Base-by-base conservation (phyloP, 1,139 yeast species). In the Sugiyamaella xylanicola region DNA sequence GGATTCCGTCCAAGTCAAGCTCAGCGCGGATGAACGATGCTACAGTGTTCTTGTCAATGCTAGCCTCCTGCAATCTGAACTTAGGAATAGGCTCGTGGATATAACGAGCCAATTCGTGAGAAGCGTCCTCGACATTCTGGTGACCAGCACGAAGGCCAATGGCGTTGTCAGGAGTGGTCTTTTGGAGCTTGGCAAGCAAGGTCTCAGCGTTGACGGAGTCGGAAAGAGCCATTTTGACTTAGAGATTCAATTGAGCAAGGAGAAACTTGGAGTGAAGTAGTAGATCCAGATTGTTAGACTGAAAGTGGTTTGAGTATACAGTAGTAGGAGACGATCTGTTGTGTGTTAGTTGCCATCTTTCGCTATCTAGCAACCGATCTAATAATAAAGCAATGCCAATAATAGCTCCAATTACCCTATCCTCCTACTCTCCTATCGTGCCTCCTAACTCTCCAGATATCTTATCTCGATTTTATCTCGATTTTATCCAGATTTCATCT, bases 1-100 rank as follows among this genome's bases (percentile, higher is more conserved):
- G 95, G 64, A 79, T 83, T 22, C 97, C 97, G 68, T 91, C 97
- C 59, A 91, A 77, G 13, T 85, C 76, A 73, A 91, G 77, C 63
- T 87, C 96, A 65, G 87, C 87, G 60, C 79, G 82, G 60, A 91
- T 77, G 67, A 87, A 74, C 51, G 83, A 78, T 67, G 84, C 85
- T 7, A 89, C 86, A 60, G 77, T 72, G 5, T 74, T 73, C 3
- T 80, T 74, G 7, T 77, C 72, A 53, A 85, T 72, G 0, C 93
- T 87, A 13, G 76, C 64, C 32, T 76, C 69, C 1, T 92, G 92
- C 51, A 90, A 75, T 57, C 74, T 73, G 72, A 72, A 73, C 62
- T 71, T 73, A 44, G 77, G 74, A 49, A 73, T 63, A 19, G 73
- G 72, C 53, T 61, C 60, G 37, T 43, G 50, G 42, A 52, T 44